Base-by-base conservation (phyloP, 2,329 filamentous ascomycete genomes). In the Neoarthrinium moseri region DNA sequence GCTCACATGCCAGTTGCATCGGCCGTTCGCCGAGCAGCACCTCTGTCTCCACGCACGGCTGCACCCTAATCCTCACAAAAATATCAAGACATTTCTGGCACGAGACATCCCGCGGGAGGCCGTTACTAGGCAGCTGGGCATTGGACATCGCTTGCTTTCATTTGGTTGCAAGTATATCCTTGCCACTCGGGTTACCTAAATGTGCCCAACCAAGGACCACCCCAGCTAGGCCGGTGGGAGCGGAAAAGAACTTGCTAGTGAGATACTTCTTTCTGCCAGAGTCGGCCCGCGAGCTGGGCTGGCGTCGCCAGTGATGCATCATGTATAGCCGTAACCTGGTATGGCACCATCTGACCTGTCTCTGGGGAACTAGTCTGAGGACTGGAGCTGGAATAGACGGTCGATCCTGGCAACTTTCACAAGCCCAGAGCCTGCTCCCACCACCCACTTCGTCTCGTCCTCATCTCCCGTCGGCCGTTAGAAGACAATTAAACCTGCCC, bases 381-480 rank as follows among this genome's bases (percentile, higher is more conserved):
- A 26, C n/a, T 38, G 17, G 21, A 6, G 6, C 11, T 8, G 21
- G 30, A 23, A 22, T 26, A 37, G 30, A 12, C 22, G 18, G 37
- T 21, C 39, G 34, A 30, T 47, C 45, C 45, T 37, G 24, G 37
- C 22, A 18, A n/a, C 22, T 22, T 24, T 43, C 35, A 24, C 30
- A 40, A 40, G 32, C 30, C 47, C 43, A 42, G 42, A 45, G 43
- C 38, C 44, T 46, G 39, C 34, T 43, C 46, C 39, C 27, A 8
- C 35, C 43, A 18, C 39, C 47, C 43, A 44, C 43, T 49, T 46
- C 38, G 47, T 37, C 26, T 37, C 47, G 46, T 30, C 22, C 34
- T 42, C 38, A 43, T 37, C 34, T 43, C 47, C 32, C 21, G 35
- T 18, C 17, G 22, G 12, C 15, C 18, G 24, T 30, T 23, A 32